Evolutionary conservation across 73 alveolate species (phyloP).

Genomic region (Paramecium sexaurelia): DNA sequence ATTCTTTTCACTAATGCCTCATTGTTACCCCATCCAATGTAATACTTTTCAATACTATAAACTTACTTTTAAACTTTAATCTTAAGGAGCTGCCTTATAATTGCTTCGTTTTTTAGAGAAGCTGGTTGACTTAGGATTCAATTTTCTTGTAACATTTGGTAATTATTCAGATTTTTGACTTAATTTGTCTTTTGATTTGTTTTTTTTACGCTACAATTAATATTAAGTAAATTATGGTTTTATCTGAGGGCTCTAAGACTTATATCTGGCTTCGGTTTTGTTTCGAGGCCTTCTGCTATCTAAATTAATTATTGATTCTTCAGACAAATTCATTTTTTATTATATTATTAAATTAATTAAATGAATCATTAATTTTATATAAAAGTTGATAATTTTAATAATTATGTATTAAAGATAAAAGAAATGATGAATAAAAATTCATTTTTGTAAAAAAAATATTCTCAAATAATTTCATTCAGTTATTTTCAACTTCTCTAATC

Average conservation of each 20-base stretch:
- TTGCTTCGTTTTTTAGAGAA: neutral
- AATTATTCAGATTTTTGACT: neutral
- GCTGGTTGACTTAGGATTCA: conserved; percentile 10
- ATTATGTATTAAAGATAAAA: too few relatives aligned
- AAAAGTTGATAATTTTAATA: neutral
- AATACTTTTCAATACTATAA: neutral
- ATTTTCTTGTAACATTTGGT: conserved; percentile 18
- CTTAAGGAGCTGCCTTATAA: neutral
- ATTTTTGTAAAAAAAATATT: neutral
- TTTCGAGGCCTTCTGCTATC: conserved; percentile 25
- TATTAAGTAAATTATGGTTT: conserved; percentile 4
- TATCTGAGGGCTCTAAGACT: conserved; percentile 26
- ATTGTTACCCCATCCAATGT: conserved; percentile 45
- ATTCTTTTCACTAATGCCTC: conserved; percentile 20
- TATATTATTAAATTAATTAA: neutral
- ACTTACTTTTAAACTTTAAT: neutral
- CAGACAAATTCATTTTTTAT: conserved; percentile 23
- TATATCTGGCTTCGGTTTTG: conserved; percentile 24
- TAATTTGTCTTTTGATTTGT: neutral
- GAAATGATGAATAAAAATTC: too few relatives aligned
- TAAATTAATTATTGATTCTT: conserved; percentile 23
- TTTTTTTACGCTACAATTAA: neutral
- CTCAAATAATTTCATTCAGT: neutral
- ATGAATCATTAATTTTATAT: neutral
- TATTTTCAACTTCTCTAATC: neutral